These are phyloP conservation scores for Lycium ferocissimum DNA, from an alignment of 257 asterid species.

Conservation along the genomic window DNA sequence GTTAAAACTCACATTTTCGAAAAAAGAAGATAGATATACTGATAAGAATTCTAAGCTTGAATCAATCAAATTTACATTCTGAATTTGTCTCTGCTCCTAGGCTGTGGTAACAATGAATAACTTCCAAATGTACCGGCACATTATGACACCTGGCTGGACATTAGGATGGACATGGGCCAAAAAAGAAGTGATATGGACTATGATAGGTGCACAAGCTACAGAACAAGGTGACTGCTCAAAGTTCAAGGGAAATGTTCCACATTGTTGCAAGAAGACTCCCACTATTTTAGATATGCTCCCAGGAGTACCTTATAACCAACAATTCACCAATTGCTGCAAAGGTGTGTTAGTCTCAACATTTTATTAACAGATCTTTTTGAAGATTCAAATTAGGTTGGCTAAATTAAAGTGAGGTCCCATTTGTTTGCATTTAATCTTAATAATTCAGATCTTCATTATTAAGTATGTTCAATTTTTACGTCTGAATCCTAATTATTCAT, in stretches of 20 bases:
- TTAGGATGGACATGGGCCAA: slow-evolving; percentile 82
- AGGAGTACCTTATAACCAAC: slow-evolving; percentile 81
- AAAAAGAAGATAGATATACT: no score
- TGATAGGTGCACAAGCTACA: slow-evolving; percentile 70
- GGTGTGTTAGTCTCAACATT: slow-evolving; percentile 38
- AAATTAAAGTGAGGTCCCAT: no score
- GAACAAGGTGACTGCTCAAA: slow-evolving; percentile 86
- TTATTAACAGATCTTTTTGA: background rate
- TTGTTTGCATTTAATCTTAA: no score
- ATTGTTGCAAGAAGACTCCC: slow-evolving; percentile 74
- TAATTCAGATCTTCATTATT: no score
- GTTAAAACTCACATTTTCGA: background rate
- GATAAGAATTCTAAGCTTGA: background rate
- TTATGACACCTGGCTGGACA: slow-evolving; percentile 82
- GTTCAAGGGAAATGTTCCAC: slow-evolving; percentile 75
- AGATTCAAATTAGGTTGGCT: background rate
- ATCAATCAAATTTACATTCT: background rate
- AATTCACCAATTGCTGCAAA: slow-evolving; percentile 71
- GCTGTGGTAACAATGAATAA: slow-evolving; percentile 48
- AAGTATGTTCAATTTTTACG: no score
- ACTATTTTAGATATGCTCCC: slow-evolving; percentile 74
- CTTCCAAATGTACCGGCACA: slow-evolving; percentile 75
- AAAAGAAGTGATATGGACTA: slow-evolving; percentile 76
- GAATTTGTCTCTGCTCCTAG: background rate
- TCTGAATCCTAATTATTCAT: no score